These are phyloP conservation scores for Phyllosticta citribraziliensis DNA, from an alignment of 2,329 filamentous ascomycete species.

Conservation along the genomic window DNA sequence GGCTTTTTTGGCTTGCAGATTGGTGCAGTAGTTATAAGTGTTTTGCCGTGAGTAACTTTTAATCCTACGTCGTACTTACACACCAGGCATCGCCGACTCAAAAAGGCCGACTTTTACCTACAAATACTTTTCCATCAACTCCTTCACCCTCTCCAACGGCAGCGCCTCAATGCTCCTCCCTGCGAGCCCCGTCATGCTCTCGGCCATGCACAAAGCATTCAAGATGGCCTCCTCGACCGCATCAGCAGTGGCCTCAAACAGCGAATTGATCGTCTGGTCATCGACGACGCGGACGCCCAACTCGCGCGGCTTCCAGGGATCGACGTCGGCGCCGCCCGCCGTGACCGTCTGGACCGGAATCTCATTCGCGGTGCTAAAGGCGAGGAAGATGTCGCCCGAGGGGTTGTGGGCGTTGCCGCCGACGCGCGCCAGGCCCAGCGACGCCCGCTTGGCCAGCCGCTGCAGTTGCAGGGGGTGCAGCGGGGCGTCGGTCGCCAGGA, in stretches of 20 bases:
- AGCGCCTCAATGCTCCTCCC: conserved; percentile 32
- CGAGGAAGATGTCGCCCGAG: conserved; percentile 58
- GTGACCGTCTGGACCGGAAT: conserved; percentile 35
- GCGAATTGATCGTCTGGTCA: conserved; percentile 49
- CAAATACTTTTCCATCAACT: conserved; percentile 20
- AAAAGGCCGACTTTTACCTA: background rate
- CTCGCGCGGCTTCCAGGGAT: conserved; percentile 29
- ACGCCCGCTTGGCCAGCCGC: conserved; percentile 50
- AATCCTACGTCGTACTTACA: too few species aligned
- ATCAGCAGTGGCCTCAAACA: conserved; percentile 54
- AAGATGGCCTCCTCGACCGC: conserved; percentile 57
- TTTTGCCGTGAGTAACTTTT: too few species aligned
- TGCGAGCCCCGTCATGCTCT: conserved; percentile 47
- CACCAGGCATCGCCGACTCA: too few species aligned
- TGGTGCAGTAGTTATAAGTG: too few species aligned
- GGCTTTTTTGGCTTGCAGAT: too few species aligned
- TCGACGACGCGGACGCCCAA: conserved; percentile 43
- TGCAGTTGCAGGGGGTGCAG: conserved; percentile 48
- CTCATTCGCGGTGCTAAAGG: conserved; percentile 53
- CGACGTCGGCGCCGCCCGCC: conserved; percentile 15
- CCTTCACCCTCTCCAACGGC: conserved; percentile 25
- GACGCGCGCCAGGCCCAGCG: conserved; percentile 50
- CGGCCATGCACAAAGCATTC: conserved; percentile 53
- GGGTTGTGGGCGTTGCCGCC: conserved; percentile 53
- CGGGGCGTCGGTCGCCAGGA: conserved; percentile 52